Conservation (phyloP, 2,329 filamentous ascomycete genomes). For the Xylaria sp. region DNA sequence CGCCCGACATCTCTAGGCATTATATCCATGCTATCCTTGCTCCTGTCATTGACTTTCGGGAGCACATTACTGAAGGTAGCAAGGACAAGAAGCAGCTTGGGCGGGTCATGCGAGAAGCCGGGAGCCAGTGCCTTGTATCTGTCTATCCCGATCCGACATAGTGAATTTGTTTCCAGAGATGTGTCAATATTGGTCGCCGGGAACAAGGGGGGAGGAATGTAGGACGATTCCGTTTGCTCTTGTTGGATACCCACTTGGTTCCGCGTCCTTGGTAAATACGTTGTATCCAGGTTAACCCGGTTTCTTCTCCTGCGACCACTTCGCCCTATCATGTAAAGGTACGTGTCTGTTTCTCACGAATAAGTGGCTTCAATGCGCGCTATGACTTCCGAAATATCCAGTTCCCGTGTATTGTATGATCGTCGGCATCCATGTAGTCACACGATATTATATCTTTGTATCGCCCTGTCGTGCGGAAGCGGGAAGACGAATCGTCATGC, state of each 20-base stretch:
- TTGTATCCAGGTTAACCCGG: neutral
- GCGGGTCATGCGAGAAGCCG: neutral
- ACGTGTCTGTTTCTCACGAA: slow-evolving; percentile 13
- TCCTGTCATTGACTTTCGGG: neutral
- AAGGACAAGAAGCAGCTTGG: neutral
- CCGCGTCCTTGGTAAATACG: slow-evolving; percentile 18
- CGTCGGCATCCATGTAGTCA: neutral
- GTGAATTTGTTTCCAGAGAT: neutral
- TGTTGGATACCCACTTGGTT: slow-evolving; percentile 3
- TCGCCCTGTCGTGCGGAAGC: neutral
- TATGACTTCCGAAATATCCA: neutral
- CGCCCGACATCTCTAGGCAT: neutral
- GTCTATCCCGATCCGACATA: neutral
- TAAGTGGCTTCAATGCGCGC: slow-evolving; percentile 10
- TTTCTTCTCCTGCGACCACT: neutral
- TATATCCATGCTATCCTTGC: neutral
- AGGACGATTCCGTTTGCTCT: neutral
- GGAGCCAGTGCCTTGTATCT: neutral
- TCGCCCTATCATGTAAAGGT: neutral
- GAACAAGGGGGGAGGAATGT: neutral
- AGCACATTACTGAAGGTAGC: neutral
- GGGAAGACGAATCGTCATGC: slow-evolving; percentile 4
- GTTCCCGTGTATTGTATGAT: slow-evolving; percentile 8
- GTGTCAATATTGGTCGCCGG: neutral
- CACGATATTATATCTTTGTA: slow-evolving; percentile 12